Base-by-base conservation (phyloP, 2,329 filamentous ascomycete genomes). In the Penicillium sp. region DNA sequence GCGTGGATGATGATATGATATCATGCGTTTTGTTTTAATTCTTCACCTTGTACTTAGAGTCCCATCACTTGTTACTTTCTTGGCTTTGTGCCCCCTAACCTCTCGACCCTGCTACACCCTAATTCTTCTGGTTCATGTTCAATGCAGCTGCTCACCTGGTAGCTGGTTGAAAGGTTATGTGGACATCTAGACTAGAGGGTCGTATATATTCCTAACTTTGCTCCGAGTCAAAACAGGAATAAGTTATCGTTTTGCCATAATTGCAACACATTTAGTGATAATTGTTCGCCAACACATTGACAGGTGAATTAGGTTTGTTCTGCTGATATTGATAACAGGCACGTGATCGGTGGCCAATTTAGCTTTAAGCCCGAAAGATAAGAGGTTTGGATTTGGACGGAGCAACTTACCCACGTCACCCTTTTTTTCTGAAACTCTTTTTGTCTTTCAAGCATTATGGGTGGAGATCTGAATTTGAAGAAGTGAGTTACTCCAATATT, bases 381-480 rank as follows among this genome's bases (percentile, higher is more conserved):
- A 19, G 26, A 11, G 29, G 16, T 19, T 16, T 19, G 13, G 11
- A 8, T 42, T 40, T 9, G 36, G 36, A 29, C 29, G 40, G 32
- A 10, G n/a, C 43, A 36, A 53, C 35, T 36, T 26, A 2, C 35
- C 23, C 50, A 42, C 13, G 32, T 19, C 43, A 53, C 13, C 11
- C 8, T 47, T 41, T 40, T 16, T 47, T 32, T 34, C 4, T n/a
- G 4, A 7, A 19, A 3, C 32, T 35, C 34, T 36, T 26, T 10
- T 11, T 46, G 34, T 26, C 5, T 18, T 26, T 8, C 16, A 54
- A 13, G 65, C 77, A 88, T 76, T 61, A 96, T 95, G 89, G 92
- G 92, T 78, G 91, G 91, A 70, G 92, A 97, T 81, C 84, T 99
- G 69, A 97, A 97, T 70, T 77, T 96, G 66, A 97, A 97, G 77